These are phyloP conservation scores for Gliomastix tumulicola DNA, from an alignment of 2,329 filamentous ascomycete species.

Conservation along the genomic window DNA sequence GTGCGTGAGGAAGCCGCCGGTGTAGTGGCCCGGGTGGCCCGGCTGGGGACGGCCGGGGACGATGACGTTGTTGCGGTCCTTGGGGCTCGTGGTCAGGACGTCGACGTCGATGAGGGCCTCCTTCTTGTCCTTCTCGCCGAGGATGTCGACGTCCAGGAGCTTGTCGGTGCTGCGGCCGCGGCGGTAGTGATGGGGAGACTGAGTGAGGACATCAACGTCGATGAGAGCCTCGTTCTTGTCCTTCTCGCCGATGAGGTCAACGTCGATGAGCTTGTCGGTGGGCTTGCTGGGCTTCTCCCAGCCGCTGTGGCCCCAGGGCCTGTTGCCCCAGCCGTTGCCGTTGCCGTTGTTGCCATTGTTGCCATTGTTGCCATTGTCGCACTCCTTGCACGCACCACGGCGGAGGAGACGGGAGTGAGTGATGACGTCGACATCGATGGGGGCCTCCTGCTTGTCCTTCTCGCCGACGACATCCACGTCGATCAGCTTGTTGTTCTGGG, in stretches of 20 bases:
- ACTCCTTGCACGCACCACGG: too few species aligned
- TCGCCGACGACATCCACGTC: conserved; percentile 5
- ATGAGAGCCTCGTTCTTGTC: conserved; percentile 1
- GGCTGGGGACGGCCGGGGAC: neutral
- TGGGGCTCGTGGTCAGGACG: conserved; percentile 3
- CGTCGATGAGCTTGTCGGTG: neutral
- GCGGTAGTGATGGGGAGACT: conserved; percentile 1
- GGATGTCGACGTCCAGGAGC: conserved; percentile 8
- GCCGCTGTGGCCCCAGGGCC: neutral
- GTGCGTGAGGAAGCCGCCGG: conserved; percentile 7
- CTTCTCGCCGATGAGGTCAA: neutral
- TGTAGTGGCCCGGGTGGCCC: neutral
- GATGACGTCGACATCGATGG: conserved; percentile 8
- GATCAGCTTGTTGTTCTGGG: neutral
- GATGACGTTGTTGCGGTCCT: neutral
- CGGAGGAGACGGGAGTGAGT: conserved; percentile 3
- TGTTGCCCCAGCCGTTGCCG: too few species aligned
- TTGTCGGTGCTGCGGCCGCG: neutral
- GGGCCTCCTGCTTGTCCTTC: conserved; percentile 5
- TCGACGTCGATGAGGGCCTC: conserved; percentile 3
- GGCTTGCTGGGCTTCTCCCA: neutral
- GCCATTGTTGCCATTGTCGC: too few species aligned
- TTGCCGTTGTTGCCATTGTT: conserved; percentile 1
- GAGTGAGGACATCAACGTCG: conserved; percentile 8
- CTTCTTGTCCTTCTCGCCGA: conserved; percentile 6